Evolutionary conservation across 2,329 filamentous ascomycete species (phyloP).

Genomic region (Hypoxylon sp.): DNA sequence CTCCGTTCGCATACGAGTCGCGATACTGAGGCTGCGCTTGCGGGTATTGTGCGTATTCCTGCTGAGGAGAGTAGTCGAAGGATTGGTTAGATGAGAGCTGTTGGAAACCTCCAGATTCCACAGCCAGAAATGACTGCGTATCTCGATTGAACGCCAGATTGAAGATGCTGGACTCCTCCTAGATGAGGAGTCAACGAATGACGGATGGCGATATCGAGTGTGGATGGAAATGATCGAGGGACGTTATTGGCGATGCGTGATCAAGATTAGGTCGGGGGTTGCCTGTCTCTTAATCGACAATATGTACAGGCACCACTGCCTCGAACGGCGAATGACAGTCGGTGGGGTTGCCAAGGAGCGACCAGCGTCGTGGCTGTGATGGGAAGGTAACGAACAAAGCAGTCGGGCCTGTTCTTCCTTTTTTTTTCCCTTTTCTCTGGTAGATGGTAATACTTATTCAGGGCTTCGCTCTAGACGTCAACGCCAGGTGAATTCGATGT

Average conservation of each 20-base stretch:
- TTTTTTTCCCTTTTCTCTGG: too few relatives aligned
- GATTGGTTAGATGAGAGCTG: slow-evolving; percentile 39
- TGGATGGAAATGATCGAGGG: slow-evolving; percentile 14
- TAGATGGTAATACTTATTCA: slow-evolving; percentile 10
- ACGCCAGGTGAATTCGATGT: slow-evolving; percentile 12
- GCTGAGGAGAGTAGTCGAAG: slow-evolving; percentile 33
- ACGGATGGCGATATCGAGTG: too few relatives aligned
- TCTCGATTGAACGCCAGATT: slow-evolving; percentile 44
- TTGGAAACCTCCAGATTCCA: slow-evolving; percentile 40
- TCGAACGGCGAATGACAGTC: slow-evolving; percentile 9
- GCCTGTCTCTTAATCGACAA: slow-evolving; percentile 19
- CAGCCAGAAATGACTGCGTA: slow-evolving; percentile 36
- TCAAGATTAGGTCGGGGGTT: slow-evolving; percentile 7
- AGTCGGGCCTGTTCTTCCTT: slow-evolving; percentile 8
- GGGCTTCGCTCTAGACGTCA: slow-evolving; percentile 6
- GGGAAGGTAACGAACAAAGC: slow-evolving; percentile 13
- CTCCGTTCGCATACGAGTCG: slow-evolving; percentile 43
- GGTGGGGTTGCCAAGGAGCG: slow-evolving; percentile 2
- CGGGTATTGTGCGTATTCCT: slow-evolving; percentile 43
- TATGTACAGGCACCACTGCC: slow-evolving; percentile 6
- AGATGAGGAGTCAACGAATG: slow-evolving; percentile 39
- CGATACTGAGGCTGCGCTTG: slow-evolving; percentile 32
- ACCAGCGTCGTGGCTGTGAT: background rate
- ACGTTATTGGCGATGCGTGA: slow-evolving; percentile 13
- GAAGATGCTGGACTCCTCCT: slow-evolving; percentile 38